These are phyloP conservation scores for Sporobolomyces phaffii DNA, from an alignment of 768 basidiomycete species.

Conservation along the genomic window DNA sequence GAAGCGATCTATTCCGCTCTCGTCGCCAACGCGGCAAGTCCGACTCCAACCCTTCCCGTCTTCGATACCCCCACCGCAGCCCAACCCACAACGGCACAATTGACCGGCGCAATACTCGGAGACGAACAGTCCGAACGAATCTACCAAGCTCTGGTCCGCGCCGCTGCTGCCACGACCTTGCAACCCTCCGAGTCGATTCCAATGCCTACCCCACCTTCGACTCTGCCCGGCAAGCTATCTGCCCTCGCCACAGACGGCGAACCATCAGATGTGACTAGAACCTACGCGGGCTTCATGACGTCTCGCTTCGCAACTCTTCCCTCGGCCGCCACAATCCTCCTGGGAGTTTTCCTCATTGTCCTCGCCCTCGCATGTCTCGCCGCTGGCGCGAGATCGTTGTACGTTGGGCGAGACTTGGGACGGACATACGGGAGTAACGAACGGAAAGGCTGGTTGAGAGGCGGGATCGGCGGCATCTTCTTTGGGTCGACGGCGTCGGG, in stretches of 20 bases:
- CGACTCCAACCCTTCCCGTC: not conserved
- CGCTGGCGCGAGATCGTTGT: not conserved
- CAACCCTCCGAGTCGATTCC: not conserved
- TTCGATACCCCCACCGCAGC: not conserved
- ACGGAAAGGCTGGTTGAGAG: conserved; percentile 14
- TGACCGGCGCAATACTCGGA: not conserved
- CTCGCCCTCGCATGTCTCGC: not conserved
- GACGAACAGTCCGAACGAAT: not conserved
- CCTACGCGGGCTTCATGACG: conserved; percentile 31
- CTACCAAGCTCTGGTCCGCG: conserved; percentile 8
- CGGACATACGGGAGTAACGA: conserved; percentile 1
- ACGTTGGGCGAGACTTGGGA: not conserved
- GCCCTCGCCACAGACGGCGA: not conserved
- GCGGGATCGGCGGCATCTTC: conserved; percentile 19
- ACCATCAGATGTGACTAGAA: too few relatives aligned
- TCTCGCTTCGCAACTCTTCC: conserved; percentile 15
- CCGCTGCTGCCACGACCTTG: not conserved
- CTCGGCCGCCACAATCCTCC: not conserved
- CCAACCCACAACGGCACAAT: not conserved
- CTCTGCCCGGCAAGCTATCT: not conserved
- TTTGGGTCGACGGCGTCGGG: not conserved
- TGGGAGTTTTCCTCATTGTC: conserved; percentile 26
- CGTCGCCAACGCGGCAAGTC: not conserved
- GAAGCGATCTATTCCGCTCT: conserved; percentile 4
- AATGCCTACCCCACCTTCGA: not conserved